Conservation (phyloP, 1,284 basidiomycete species). For the Ceratobasidium sp. region DNA sequence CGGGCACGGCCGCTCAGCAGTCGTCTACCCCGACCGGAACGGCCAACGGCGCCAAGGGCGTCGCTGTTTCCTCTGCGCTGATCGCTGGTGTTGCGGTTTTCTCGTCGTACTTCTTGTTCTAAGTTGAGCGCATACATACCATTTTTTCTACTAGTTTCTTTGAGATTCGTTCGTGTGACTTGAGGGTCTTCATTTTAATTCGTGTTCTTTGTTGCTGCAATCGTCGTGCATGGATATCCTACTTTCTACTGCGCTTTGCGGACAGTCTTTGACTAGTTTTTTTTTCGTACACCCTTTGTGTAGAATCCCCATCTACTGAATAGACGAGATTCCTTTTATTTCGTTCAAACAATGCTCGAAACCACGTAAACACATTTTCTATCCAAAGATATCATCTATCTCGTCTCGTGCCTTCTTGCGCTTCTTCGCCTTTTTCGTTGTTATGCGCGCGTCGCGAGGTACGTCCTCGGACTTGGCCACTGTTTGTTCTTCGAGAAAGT, state of each 20-base stretch:
- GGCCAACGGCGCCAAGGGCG: slow-evolving; percentile 58
- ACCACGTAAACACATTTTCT: background rate
- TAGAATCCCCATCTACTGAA: slow-evolving; percentile 35
- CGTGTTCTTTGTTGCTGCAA: slow-evolving; percentile 37
- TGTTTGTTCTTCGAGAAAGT: slow-evolving; percentile 8
- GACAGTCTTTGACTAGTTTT: slow-evolving; percentile 8
- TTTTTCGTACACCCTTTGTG: slow-evolving; percentile 13
- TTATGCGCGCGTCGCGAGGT: slow-evolving; percentile 38
- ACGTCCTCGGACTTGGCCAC: background rate
- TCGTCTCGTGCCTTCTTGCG: slow-evolving; percentile 58
- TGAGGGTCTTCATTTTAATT: slow-evolving; percentile 22
- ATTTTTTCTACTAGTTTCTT: slow-evolving; percentile 25
- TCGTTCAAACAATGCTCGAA: background rate
- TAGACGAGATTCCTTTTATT: slow-evolving; percentile 30
- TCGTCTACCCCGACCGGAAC: slow-evolving; percentile 45
- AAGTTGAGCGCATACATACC: slow-evolving; percentile 44
- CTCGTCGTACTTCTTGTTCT: slow-evolving; percentile 65
- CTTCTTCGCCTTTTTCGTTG: slow-evolving; percentile 48
- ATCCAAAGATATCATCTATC: slow-evolving; percentile 72
- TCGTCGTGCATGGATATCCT: slow-evolving; percentile 29
- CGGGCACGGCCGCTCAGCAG: background rate
- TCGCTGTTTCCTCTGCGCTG: slow-evolving; percentile 59
- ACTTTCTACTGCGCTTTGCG: slow-evolving; percentile 13
- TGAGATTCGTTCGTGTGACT: slow-evolving; percentile 17
- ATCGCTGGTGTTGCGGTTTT: slow-evolving; percentile 60